Base-by-base conservation (phyloP, 2,329 filamentous ascomycete genomes). In the Epichloe sp. region DNA sequence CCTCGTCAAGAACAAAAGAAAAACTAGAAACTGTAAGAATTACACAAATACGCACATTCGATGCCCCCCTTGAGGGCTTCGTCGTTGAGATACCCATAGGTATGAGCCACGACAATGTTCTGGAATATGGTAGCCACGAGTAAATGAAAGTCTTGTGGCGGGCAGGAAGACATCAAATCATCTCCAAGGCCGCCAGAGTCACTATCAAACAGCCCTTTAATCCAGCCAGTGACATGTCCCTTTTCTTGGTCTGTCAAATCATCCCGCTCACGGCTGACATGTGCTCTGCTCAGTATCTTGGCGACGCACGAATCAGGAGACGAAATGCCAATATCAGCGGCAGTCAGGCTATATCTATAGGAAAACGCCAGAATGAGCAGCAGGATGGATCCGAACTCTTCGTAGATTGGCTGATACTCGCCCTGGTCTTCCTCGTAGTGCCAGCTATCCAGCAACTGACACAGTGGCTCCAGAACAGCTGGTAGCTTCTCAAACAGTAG, bases 371-470 rank as follows among this genome's bases (percentile, higher is more conserved):
- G 67, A 0, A 89, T 75, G 2, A 93, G 71, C 1, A 93, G 74
- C 7, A 93, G 68, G 15, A 90, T 82, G 0, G 85, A 81, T 0
- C 86, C 86, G 57, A 91, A 93, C 58, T 94, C 88, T 60, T 93
- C 88, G 58, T 93, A 93, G 0, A 89, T 81, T 0, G 86, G 86
- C 62, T 91, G 87, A 58, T 88, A 88, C 62, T 93, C 88, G 49
- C 80, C 82, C 66, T 90, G 86, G 57, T 91, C 86, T 54, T 89
- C 86, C 40, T 91, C 87, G 58, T 90, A 88, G 11, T 77, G 74
- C 87, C 87, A 93, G 54, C 79, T 80, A 58, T 93, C 86, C 12
- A 94, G 72, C 11, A 91, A 71, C 21, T 82, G 79, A 63, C 85
- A 90, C 1, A 93, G 67, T 1, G 87, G 87, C 47, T 81, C 79